These are phyloP conservation scores for Suillus cothurnatus DNA, from an alignment of 768 basidiomycete species.

Conservation along the genomic window DNA sequence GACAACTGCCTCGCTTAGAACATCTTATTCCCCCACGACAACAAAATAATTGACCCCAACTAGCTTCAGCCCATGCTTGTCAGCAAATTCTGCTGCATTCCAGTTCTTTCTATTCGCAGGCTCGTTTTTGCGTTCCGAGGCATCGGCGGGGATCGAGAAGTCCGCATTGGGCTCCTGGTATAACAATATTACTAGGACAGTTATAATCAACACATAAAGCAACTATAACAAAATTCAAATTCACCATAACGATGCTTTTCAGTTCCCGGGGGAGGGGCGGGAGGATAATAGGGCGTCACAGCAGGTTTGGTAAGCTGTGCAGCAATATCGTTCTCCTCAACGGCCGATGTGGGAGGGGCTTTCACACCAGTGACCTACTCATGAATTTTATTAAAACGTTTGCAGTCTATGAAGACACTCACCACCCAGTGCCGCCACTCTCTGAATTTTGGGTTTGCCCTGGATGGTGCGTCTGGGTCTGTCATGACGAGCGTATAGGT, in stretches of 20 bases:
- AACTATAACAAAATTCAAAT: constrained; percentile 11
- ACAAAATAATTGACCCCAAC: constrained; percentile 63
- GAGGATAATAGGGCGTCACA: constrained; percentile 57
- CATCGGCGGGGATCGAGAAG: constrained; percentile 45
- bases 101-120: constrained; percentile 52
- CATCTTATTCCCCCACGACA: constrained; percentile 31
- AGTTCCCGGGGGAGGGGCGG: constrained; percentile 54
- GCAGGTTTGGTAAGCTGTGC: constrained; percentile 48
- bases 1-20: background rate
- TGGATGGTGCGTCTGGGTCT: constrained; percentile 61
- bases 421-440: constrained; percentile 64
- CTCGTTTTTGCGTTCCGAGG: constrained; percentile 47
- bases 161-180: constrained; percentile 55
- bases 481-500: constrained; percentile 58
- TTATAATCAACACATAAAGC: background rate
- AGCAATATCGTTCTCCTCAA: constrained; percentile 34
- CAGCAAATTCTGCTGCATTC: constrained; percentile 56
- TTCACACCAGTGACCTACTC: constrained; percentile 42
- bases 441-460: constrained; percentile 47
- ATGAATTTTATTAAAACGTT: background rate
- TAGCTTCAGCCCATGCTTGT: constrained; percentile 51
- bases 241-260: constrained; percentile 62
- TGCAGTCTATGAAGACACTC: constrained; percentile 14
- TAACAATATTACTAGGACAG: constrained; percentile 50
- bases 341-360: constrained; percentile 31